Evolutionary conservation across 768 basidiomycete species (phyloP), one percentile per base, ranked within the genome.

Genomic region (Steccherinum ochraceum): DNA sequence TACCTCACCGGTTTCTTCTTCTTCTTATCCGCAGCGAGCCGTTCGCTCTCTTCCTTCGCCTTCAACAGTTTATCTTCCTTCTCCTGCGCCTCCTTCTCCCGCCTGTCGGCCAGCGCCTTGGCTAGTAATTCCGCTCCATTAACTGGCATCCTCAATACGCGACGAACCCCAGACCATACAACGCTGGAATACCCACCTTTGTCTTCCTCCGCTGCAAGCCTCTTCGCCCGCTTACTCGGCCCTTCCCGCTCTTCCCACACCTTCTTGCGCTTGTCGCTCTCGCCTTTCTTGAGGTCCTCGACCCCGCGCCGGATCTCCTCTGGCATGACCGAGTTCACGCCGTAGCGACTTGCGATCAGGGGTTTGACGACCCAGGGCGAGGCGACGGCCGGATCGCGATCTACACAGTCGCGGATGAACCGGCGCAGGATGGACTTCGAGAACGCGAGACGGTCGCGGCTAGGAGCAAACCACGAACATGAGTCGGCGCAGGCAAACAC

Each of bases 331-430:
- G 80, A 82, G 54, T 86, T 81, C 24, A 99, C 84, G 11, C 88
- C 89, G 68, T 93, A 96, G 49, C 84, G 80, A 52, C 78, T 78
- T 1, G 93, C 94, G 50, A 98, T 87, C 4, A 75, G 69, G 1
- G 80, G 80, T 66, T 97, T 97, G 24, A 98, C 93, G 1, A 84
- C 86, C 96, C 96, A 99, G 4, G 96, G 95, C 1, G 92, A 90
- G 5, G 92, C 93, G 23, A 95, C 86, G 7, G 91, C 87, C 13
- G 92, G 78, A 57, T 95, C 93, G 26, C 96, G 84, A 61, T 91
- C 87, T 2, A 99, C 88, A 60, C 93, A 95, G 63, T 98, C 96
- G 55, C 91, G 85, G 52, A 99, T 89, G 69, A 95, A 97, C 13
- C 93, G 86, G 56, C 93, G 90, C 24, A 99, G 80, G 59, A 98